These are phyloP conservation scores for Atkinsonella hypoxylon DNA, from an alignment of 2,329 filamentous ascomycete genomes.

Conservation along the genomic window DNA sequence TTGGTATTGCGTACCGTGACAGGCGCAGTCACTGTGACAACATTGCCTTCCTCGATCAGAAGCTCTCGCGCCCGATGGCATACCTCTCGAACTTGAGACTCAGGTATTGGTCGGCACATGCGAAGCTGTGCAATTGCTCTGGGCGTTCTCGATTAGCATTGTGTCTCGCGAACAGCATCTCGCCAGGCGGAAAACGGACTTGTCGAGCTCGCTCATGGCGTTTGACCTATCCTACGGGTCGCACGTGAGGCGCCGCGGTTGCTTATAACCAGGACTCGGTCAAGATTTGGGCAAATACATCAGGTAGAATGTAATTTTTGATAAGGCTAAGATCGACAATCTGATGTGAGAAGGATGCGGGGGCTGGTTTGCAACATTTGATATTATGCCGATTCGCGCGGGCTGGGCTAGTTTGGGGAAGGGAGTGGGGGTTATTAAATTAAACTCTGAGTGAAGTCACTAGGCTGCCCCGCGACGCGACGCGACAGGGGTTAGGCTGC, in stretches of 20 bases:
- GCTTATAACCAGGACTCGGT: conserved; percentile 8
- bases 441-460: no score
- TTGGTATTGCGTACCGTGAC: conserved; percentile 56
- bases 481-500: neutral
- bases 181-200: conserved; percentile 37
- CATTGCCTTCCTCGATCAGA: conserved; percentile 93
- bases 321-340: neutral
- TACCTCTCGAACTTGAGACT: conserved; percentile 87
- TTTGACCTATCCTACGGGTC: conserved; percentile 1
- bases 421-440: no score
- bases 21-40: conserved; percentile 86
- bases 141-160: neutral
- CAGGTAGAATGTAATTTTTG: conserved; percentile 7
- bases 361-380: neutral
- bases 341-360: neutral
- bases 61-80: conserved; percentile 96
- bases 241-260: conserved; percentile 9
- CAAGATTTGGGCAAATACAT: conserved; percentile 11
- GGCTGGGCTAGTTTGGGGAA: no score
- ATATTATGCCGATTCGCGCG: neutral
- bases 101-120: conserved; percentile 90
- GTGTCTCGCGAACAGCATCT: neutral
- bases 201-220: conserved; percentile 86
- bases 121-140: conserved; percentile 93
- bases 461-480: neutral